Evolutionary conservation across 208 protist genomes (phyloP).

Genomic region (Acanthamoeba lenticulata): DNA sequence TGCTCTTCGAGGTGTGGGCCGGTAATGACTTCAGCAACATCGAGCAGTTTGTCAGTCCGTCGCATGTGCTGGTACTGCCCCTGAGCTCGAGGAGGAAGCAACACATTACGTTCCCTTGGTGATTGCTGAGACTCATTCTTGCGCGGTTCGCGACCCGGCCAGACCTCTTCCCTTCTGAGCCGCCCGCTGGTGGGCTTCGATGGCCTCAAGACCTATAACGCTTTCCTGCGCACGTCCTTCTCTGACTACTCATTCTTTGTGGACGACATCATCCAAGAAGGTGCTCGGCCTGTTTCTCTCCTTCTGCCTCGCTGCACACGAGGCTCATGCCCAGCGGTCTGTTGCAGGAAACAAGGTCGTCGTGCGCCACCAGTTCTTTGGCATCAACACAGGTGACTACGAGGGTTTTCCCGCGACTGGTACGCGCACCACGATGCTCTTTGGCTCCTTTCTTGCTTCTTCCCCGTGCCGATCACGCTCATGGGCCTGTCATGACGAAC

Average conservation of each 20-base stretch:
- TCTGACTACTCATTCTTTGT: constrained; percentile 34
- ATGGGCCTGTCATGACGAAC: not conserved
- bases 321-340: not conserved
- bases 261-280: constrained; percentile 43
- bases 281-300: not conserved
- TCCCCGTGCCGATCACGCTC: not conserved
- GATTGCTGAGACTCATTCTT: not conserved
- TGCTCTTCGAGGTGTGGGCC: constrained; percentile 57
- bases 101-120: no score
- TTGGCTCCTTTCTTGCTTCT: no score
- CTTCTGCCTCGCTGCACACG: not conserved
- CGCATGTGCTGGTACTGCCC: not conserved
- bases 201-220: constrained; percentile 32
- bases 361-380: constrained; percentile 53
- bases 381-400: constrained; percentile 45
- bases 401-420: constrained; percentile 43
- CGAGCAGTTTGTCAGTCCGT: constrained; percentile 25
- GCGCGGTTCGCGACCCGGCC: not conserved
- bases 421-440: not conserved
- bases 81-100: no score
- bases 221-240: not conserved
- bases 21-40: constrained; percentile 37
- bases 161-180: not conserved
- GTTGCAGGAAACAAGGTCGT: constrained; percentile 26
- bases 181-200: constrained; percentile 4